Percentiles rank a stretch among this genome's conserved stretches.
Conservation (phyloP, 2,329 filamentous ascomycete genomes). For the Seiridium unicorne region DNA sequence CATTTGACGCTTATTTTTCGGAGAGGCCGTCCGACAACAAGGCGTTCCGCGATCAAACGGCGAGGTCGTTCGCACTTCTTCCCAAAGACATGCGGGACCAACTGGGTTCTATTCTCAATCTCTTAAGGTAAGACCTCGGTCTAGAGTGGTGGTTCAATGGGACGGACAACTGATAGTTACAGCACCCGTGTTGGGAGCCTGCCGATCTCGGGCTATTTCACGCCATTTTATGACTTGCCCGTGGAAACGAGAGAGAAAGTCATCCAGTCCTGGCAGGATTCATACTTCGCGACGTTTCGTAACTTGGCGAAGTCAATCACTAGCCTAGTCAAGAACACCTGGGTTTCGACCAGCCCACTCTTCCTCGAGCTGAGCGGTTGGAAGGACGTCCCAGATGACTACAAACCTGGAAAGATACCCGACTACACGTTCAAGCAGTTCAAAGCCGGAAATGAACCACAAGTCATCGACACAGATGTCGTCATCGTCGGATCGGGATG, state of each 20-base stretch:
- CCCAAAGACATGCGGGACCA: constrained; percentile 1
- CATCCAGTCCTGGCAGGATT: constrained; percentile 44
- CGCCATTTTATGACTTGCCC: constrained; percentile 47
- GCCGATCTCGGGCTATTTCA: constrained; percentile 49
- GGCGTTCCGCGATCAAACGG: constrained; percentile 39
- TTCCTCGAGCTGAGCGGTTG: constrained; percentile 43
- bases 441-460: constrained; percentile 33
- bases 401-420: constrained; percentile 33
- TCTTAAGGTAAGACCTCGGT: constrained; percentile 1
- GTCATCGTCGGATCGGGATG: constrained; percentile 72
- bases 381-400: constrained; percentile 37
- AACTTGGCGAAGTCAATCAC: constrained; percentile 42
- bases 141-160: too few relatives aligned
- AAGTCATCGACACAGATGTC: constrained; percentile 63
- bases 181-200: constrained; percentile 50
- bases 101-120: neutral
- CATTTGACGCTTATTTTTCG: constrained; percentile 35
- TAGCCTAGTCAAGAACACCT: constrained; percentile 39
- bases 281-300: constrained; percentile 45
- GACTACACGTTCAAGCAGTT: constrained; percentile 46
- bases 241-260: constrained; percentile 45
- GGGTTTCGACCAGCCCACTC: constrained; percentile 43
- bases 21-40: constrained; percentile 39
- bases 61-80: constrained; percentile 16
- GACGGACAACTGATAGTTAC: neutral